Evolutionary conservation across 495 filamentous ascomycete species (phyloP).

Genomic region (Hyaloscypha bicolor): DNA sequence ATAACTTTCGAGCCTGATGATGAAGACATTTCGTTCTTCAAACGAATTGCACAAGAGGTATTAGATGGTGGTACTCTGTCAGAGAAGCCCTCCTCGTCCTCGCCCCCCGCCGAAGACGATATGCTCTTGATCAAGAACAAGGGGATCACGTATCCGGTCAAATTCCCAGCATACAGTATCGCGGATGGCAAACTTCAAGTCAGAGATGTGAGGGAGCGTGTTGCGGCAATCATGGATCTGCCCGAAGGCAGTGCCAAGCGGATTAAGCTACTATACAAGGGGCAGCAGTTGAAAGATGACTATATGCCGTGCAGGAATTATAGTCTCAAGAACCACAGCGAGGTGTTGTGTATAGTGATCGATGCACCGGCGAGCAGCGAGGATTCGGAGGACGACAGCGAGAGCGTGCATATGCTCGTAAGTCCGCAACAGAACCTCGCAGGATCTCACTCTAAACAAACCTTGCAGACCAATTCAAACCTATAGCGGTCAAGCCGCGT

Average conservation of each 20-base stretch:
- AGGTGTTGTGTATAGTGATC: slow-evolving; percentile 68
- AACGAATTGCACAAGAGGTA: neutral
- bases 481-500: slow-evolving; percentile 20
- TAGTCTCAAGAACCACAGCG: slow-evolving; percentile 77
- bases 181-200: slow-evolving; percentile 75
- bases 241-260: slow-evolving; percentile 51
- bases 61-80: too few species aligned
- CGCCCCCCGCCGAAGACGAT: slow-evolving; percentile 64
- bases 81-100: slow-evolving; percentile 32
- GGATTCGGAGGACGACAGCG: slow-evolving; percentile 42
- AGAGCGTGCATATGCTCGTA: slow-evolving; percentile 28
- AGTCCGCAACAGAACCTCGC: slow-evolving; percentile 5
- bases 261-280: slow-evolving; percentile 82
- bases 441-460: neutral
- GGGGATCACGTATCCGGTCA: slow-evolving; percentile 67
- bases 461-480: slow-evolving; percentile 23
- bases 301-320: slow-evolving; percentile 67
- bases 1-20: too few species aligned
- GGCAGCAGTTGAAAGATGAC: slow-evolving; percentile 71
- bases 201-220: slow-evolving; percentile 64
- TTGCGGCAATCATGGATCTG: slow-evolving; percentile 63
- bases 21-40: neutral
- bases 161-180: slow-evolving; percentile 83
- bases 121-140: slow-evolving; percentile 75
- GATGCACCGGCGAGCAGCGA: slow-evolving; percentile 36